A percentile compares a stretch with the other conserved stretches of the same genome.
Conservation (phyloP, 441 rosid genomes). For the Populus hybrid region DNA sequence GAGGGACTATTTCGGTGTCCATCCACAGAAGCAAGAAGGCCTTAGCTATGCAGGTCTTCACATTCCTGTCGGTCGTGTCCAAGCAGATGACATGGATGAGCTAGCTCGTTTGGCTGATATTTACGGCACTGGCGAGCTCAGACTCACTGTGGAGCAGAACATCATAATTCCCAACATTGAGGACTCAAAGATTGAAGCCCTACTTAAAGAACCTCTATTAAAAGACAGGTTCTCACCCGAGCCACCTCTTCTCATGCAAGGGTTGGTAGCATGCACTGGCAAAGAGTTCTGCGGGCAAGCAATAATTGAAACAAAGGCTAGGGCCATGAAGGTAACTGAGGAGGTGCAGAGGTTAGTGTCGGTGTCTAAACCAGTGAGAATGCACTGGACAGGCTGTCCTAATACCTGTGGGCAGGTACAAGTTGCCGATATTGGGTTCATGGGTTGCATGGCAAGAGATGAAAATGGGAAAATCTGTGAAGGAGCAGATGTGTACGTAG, state of each 20-base stretch:
- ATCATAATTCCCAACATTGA: conserved; percentile 78
- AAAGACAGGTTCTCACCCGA: conserved; percentile 59
- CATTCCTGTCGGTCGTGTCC: conserved; percentile 80
- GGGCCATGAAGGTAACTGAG: conserved; percentile 83
- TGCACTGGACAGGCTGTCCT: conserved; percentile 99
- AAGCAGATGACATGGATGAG: conserved; percentile 92
- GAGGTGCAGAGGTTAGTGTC: conserved; percentile 78
- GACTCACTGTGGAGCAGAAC: conserved; percentile 91
- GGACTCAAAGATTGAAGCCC: conserved; percentile 62
- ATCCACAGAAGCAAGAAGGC: conserved; percentile 85
- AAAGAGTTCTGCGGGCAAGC: conserved; percentile 94
- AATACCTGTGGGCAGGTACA: conserved; percentile 90
- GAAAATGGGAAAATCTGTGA: conserved; percentile 71
- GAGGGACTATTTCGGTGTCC: conserved; percentile 75
- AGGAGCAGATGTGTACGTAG: conserved; percentile 79
- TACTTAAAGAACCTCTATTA: conserved; percentile 63
- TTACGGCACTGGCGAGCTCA: conserved; percentile 80
- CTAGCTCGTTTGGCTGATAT: conserved; percentile 72
- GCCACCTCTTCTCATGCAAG: conserved; percentile 84
- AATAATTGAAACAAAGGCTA: conserved; percentile 84
- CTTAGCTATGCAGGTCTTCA: conserved; percentile 77
- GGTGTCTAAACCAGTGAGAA: conserved; percentile 56
- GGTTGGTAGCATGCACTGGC: conserved; percentile 89
- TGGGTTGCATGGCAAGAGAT: conserved; percentile 92
- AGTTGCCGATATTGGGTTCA: conserved; percentile 93